Evolutionary conservation across 2,329 filamentous ascomycete genomes (phyloP), one percentile per base, ranked within the genome.

Genomic region (Ampelomyces quisqualis): DNA sequence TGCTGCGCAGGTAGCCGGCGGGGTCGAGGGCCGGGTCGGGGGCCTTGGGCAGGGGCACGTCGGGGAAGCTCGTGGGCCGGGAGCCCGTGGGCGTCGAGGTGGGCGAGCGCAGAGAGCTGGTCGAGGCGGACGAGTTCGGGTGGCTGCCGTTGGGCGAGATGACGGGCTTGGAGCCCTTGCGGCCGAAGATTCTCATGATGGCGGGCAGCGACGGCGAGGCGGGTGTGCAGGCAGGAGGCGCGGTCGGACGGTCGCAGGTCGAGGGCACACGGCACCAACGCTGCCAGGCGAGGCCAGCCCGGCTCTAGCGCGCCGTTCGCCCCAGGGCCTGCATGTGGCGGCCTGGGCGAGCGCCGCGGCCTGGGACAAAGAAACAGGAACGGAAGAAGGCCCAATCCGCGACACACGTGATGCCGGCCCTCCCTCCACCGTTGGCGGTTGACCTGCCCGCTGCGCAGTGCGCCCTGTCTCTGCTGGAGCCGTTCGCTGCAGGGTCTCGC

Each of bases 1-100:
- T 81, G 71, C 90, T 96, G 64, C 88, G 83, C 60, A 98, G 79
- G 70, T 97, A 97, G 47, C 84, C 90, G 17, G 86, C 88, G 14
- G 91, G 90, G 66, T 97, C 89, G 55, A 91, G 77, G 48, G 85
- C 79, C 59, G 91, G 90, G 70, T 97, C 90, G 19, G 91, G 90
- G 11, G 90, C 83, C 60, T 82, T 85, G 34, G 91, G 88, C 33
- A 97, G 79, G 51, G 89, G 81, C 59, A 94, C 77, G 68, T 90
- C 87, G 55, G 85, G 82, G 53, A 90, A 78, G 44, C 75, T 62
- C 47, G 60, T 61, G 40, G 59, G 60, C 53, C 64, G 60, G 41
- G 64, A 67, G 60, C 57, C 70, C 60, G 61, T 68, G 58, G 52
- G 65, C 34, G 69, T 64, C 42, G 51, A 76, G 71, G 53, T 68